These are phyloP conservation scores for Aureobasidium sp. DNA, from an alignment of 2,329 filamentous ascomycete genomes.

Conservation along the genomic window DNA sequence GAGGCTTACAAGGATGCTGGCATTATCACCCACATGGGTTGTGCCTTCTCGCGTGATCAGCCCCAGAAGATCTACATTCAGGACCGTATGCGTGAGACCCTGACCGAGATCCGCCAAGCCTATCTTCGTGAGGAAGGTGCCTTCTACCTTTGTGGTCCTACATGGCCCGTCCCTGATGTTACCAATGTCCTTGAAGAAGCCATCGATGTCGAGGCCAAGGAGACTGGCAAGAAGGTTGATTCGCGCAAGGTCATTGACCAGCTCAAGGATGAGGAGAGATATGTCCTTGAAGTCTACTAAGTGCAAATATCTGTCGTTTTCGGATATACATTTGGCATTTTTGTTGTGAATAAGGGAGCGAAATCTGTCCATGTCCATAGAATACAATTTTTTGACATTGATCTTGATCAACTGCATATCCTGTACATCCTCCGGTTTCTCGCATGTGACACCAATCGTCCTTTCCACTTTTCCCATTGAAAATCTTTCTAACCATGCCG, in stretches of 20 bases:
- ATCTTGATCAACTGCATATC: neutral
- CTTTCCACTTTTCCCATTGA: neutral
- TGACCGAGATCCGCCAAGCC: slow-evolving; percentile 73
- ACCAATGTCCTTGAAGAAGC: slow-evolving; percentile 91
- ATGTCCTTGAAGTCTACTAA: slow-evolving; percentile 95
- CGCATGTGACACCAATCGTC: neutral
- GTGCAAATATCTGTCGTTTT: neutral
- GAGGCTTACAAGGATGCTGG: slow-evolving; percentile 94
- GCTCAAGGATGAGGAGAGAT: slow-evolving; percentile 88
- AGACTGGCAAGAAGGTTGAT: slow-evolving; percentile 71
- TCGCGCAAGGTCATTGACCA: slow-evolving; percentile 87
- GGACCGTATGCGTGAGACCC: slow-evolving; percentile 87
- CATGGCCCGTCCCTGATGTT: slow-evolving; percentile 97
- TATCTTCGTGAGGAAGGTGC: slow-evolving; percentile 83
- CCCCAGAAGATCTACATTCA: slow-evolving; percentile 99
- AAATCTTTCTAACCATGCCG: neutral
- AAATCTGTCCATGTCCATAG: neutral
- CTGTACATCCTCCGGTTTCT: neutral
- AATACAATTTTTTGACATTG: neutral
- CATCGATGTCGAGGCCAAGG: slow-evolving; percentile 67
- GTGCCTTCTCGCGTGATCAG: slow-evolving; percentile 94
- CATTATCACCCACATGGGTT: slow-evolving; percentile 86
- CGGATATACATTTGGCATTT: neutral
- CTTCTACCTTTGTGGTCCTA: slow-evolving; percentile 96
- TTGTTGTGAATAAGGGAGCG: no score